These are phyloP conservation scores for Nitzschia sp. DNA, from an alignment of 108 stramenopile species.

Conservation along the genomic window DNA sequence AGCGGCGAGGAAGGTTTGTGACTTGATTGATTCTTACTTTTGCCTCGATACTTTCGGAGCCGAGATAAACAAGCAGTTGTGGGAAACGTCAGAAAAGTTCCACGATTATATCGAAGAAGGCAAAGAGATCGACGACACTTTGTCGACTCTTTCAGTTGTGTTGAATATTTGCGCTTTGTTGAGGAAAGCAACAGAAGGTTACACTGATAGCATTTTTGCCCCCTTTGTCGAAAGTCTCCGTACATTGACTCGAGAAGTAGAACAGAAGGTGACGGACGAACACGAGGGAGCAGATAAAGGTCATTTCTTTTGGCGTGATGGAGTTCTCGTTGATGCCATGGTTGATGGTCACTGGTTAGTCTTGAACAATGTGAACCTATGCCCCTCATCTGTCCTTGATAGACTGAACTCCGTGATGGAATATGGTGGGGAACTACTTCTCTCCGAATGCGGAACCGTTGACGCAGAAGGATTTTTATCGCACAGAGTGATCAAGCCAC, in stretches of 20 bases:
- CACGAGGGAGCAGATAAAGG: slow-evolving; percentile 19
- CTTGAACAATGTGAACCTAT: slow-evolving; percentile 94
- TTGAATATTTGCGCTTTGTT: not conserved
- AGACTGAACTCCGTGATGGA: slow-evolving; percentile 97
- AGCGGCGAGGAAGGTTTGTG: slow-evolving; percentile 8
- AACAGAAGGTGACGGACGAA: not conserved
- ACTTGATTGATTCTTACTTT: not conserved
- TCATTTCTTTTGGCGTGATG: slow-evolving; percentile 94
- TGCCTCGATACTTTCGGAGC: not conserved
- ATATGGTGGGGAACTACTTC: slow-evolving; percentile 86
- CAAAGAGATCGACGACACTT: not conserved
- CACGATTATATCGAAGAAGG: not conserved
- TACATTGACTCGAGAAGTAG: not conserved
- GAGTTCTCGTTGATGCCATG: slow-evolving; percentile 91
- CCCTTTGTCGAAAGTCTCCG: not conserved
- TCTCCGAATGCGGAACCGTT: slow-evolving; percentile 90
- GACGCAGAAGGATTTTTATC: slow-evolving; percentile 31
- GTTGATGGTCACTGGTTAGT: slow-evolving; percentile 92
- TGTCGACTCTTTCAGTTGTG: not conserved
- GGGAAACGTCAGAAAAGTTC: not conserved
- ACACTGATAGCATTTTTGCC: not conserved
- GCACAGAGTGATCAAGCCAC: slow-evolving; percentile 80
- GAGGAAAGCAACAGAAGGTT: not conserved
- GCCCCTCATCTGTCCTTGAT: slow-evolving; percentile 96
- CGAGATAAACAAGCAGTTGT: not conserved